Evolutionary conservation across 2,329 filamentous ascomycete species (phyloP), one percentile per base, ranked within the genome.

Genomic region (Neopestalotiopsis sp.): DNA sequence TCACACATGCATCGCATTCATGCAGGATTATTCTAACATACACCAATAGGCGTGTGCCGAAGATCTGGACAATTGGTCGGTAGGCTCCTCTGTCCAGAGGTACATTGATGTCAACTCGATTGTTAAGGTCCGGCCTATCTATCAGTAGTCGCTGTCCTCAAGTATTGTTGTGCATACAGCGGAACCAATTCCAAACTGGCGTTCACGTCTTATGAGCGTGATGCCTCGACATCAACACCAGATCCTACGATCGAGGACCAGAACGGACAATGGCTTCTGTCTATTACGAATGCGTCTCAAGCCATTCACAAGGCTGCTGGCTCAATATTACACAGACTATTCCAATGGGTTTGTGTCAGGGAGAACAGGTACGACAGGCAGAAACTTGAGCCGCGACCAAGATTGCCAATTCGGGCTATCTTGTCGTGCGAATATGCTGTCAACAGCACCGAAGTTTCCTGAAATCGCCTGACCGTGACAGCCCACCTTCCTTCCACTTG

Each of bases 1-100:
- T 13, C 10, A 52, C 13, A 4, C 17, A n/a, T 34, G 61, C 9
- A 6, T 42, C n/a, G 5, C 32, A 14, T 2, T n/a, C 62, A 24
- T n/a, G 7, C 40, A 63, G 12, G 14, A 3, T 17, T 49, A 28
- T 10, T 10, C 40, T 45, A 17, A 49, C 28, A 20, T 5, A 10
- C 4, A 40, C 10, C 30, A 10, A 7, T 12, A 65, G 40, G 24
- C 20, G n/a, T 45, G 14, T 30, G 64, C 28, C 13, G 61, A 64
- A 28, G 14, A 38, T 1, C 45, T 66, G 4, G 64, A 56, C 10
- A 66, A 66, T 20, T 66, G 64, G 61, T 64, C 61, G 10, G 38
- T 64, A n/a, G 61, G 40, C 14, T 32, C 61, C 10, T 28, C 61
- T 49, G 42, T 20, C 3, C 38, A 28, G 13, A 20, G 45, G 32